Evolutionary conservation across 257 asterid genomes (phyloP), one percentile per base, ranked within the genome.

Genomic region (Osmanthus fragrans): DNA sequence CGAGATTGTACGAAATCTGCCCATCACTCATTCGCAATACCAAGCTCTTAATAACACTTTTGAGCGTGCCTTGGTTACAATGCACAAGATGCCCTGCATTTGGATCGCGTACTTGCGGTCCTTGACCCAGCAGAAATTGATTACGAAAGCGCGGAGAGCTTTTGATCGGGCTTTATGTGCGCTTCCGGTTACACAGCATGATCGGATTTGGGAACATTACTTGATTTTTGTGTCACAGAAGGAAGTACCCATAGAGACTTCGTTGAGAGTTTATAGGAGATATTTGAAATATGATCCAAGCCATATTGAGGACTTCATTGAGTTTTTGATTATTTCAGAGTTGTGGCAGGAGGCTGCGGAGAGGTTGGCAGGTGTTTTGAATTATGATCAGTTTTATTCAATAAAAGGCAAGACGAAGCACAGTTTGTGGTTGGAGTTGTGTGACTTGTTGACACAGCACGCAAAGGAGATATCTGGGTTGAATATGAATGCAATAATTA

Each of bases 31-130:
- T 80, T 70, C 93, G 0, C 90, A 85, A 40, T 92, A 86, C 54
- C 88, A 92, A 78, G 77, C 89, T 0, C 87, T 96, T 1, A 93
- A 96, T 89, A 93, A 96, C 87, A 93, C 99, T 0, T 96, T 96
- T 72, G 98, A 95, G 73, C 81, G 98, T 16, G 97, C 99, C 0
- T 92, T 95, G 3, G 99, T 96, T 19, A 89, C 94, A 18, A 91
- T 95, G 99, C 99, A 95, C 89, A 95, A 95, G 79, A 95, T 95
- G 99, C 99, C 99, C 12, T 88, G 97, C 0, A 89, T 95, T 66
- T 95, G 99, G 99, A 90, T 90, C 18, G 84, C 92, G 94, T 95
- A 88, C 45, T 80, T 95, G 72, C 89, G 86, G 72, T 85, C 91
- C 1, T 39, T 95, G 75, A 93, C 97, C 6, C 84, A 81, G 6